Base-by-base conservation (phyloP, 2,329 filamentous ascomycete species). In the Ceratocystiopsis sp. region DNA sequence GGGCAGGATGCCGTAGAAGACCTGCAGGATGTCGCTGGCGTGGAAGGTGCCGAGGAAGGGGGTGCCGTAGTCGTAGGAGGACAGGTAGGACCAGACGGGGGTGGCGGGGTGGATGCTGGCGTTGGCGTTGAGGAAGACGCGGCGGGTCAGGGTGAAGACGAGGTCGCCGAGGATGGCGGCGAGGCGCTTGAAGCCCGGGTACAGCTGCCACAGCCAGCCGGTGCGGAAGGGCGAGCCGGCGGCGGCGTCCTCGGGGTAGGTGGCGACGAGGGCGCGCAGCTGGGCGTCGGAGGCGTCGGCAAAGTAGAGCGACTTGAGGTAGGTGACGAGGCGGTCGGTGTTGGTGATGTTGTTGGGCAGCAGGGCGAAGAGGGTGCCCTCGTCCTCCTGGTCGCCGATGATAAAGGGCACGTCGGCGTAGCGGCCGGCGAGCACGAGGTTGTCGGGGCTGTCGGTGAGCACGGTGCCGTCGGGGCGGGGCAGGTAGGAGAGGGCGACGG, bases 41-140 rank as follows among this genome's bases (percentile, higher is more conserved):
- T 91, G 84, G 59, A 84, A 81, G 0, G 82, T 87, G 16, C 84
- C 84, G 0, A 89, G 58, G 40, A 87, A 59, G 0, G 83, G 78
- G 0, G 75, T 79, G 11, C 78, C 78, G 54, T 78, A 75, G 61
- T 80, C 59, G 60, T 87, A 87, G 0, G 75, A 78, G 0, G 78
- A 62, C 1, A 91, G 68, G 59, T 86, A 91, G 0, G 78, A 84
- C 81, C 81, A 91, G 1, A 66, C 62, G 0, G 76, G 75, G 0
- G 85, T 73, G 32, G 59, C 51, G 0, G 77, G 75, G 48, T 75
- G 67, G 13, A 63, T 59, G 1, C 59, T 43, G 0, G 56, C 53
- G 2, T 73, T 57, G 0, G 53, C 45, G 13, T 66, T 54, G 18
- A 91, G 69, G 56, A 83, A 78, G 6, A 68, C 47, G 15, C 84